These are phyloP conservation scores for Berberis thunbergii DNA, from an alignment of 164 flowering plant genomes.

Conservation along the genomic window DNA sequence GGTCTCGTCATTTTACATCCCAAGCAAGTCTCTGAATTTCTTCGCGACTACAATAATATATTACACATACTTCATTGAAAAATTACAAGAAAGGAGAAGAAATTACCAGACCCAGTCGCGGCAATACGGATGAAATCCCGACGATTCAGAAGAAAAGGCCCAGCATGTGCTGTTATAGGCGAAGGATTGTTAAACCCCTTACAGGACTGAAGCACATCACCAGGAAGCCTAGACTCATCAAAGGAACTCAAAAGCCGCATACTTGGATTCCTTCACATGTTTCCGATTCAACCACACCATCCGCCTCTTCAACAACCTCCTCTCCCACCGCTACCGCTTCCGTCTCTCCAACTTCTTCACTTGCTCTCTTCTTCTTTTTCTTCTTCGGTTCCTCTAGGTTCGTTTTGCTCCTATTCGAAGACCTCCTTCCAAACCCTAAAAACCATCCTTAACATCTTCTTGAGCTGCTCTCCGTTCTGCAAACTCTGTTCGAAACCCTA, in stretches of 20 bases:
- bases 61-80: no score
- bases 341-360: slow-evolving; percentile 1
- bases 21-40: no score
- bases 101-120: slow-evolving; percentile 69
- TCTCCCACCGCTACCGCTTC: background rate
- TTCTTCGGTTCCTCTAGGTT: no score
- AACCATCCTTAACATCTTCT: no score
- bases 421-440: no score
- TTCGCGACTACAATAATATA: no score
- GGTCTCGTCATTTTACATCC: no score
- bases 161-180: slow-evolving; percentile 77
- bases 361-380: no score
- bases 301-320: slow-evolving; percentile 2
- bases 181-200: slow-evolving; percentile 59
- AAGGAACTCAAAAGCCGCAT: slow-evolving; percentile 44
- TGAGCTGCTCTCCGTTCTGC: background rate
- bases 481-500: background rate
- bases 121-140: slow-evolving; percentile 92
- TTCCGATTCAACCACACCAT: slow-evolving; percentile 41
- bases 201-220: slow-evolving; percentile 61
- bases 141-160: slow-evolving; percentile 83
- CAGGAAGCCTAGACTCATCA: slow-evolving; percentile 41
- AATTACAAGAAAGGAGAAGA: background rate
- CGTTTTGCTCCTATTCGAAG: no score
- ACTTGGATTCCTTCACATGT: slow-evolving; percentile 32